A percentile compares a stretch with the other conserved stretches of the same genome.
Conservation (phyloP, 805 yeast genomes). For the Isabelozyma pseudorhagii region DNA sequence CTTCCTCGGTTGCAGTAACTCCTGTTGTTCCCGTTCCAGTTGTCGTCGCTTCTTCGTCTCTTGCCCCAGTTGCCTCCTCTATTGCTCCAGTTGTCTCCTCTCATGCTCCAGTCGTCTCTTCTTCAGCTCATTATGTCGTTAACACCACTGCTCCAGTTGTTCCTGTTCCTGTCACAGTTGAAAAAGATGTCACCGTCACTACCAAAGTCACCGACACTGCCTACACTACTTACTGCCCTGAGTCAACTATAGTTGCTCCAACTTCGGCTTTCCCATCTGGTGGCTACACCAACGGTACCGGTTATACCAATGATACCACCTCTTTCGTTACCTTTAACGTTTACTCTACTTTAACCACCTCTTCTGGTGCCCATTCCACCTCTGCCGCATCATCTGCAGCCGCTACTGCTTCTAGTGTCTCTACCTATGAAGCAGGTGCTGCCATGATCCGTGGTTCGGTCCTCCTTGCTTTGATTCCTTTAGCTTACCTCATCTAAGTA, state of each 20-base stretch:
- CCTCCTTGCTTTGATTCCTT: slow-evolving; percentile 29
- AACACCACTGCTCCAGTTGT: slow-evolving; percentile 12
- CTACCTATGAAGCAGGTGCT: slow-evolving; percentile 25
- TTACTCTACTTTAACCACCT: slow-evolving; percentile 7
- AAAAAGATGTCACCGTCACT: slow-evolving; percentile 2
- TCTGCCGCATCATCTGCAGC: slow-evolving; percentile 1
- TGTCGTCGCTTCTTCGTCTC: slow-evolving; percentile 5
- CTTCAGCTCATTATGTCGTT: slow-evolving; percentile 14
- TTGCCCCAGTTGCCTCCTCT: slow-evolving; percentile 4
- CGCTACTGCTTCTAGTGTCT: slow-evolving; percentile 10
- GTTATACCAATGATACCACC: neutral
- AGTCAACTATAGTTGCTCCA: slow-evolving; percentile 2
- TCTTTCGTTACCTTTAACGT: slow-evolving; percentile 2
- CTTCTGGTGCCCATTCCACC: slow-evolving; percentile 6
- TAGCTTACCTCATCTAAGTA: slow-evolving; percentile 33
- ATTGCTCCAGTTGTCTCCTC: slow-evolving; percentile 7
- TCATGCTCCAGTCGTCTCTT: slow-evolving; percentile 8
- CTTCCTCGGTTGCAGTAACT: slow-evolving; percentile 4
- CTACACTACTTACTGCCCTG: slow-evolving; percentile 10
- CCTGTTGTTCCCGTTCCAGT: slow-evolving; percentile 10
- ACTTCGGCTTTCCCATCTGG: slow-evolving; percentile 2
- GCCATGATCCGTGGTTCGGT: slow-evolving; percentile 18
- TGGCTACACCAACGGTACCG: slow-evolving; percentile 1
- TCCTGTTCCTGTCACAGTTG: slow-evolving; percentile 12
- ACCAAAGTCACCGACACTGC: neutral